These are phyloP conservation scores for Cajanus cajan DNA, from an alignment of 306 rosid species.

Conservation along the genomic window DNA sequence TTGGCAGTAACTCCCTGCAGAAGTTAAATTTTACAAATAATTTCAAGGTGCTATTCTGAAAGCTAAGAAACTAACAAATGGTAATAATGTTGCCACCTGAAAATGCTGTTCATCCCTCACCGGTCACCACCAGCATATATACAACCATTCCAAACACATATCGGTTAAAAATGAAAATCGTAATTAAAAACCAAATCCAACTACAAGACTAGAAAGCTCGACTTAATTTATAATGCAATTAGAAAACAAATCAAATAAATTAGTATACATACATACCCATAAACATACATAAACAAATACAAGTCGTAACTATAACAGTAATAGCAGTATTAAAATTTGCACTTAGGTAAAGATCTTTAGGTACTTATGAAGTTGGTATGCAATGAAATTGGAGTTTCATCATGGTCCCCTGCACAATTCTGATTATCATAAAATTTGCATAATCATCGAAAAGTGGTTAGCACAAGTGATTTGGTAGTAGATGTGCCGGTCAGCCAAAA, in stretches of 20 bases:
- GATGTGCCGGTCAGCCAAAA: too few relatives aligned
- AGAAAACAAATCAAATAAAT: not conserved
- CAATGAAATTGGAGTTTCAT: too few relatives aligned
- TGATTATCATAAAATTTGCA: not conserved
- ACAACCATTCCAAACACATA: not conserved
- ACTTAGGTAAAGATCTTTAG: too few relatives aligned
- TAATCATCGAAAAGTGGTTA: not conserved
- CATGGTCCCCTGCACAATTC: not conserved
- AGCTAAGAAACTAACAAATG: not conserved
- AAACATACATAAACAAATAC: not conserved
- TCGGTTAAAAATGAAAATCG: not conserved
- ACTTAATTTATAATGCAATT: not conserved
- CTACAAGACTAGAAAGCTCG: not conserved
- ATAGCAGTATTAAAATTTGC: too few relatives aligned
- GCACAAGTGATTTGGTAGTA: too few relatives aligned
- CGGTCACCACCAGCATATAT: not conserved
- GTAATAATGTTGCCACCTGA: not conserved
- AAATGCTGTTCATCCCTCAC: slow-evolving; percentile 4
- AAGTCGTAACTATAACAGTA: not conserved
- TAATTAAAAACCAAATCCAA: not conserved
- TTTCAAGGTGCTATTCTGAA: slow-evolving; percentile 6
- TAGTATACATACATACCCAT: not conserved
- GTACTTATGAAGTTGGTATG: too few relatives aligned
- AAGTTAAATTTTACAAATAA: not conserved
- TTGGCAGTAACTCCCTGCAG: slow-evolving; percentile 8